These are phyloP conservation scores for Heliamphora exappendiculata DNA, from an alignment of 148 eudicot species.

Conservation along the genomic window DNA sequence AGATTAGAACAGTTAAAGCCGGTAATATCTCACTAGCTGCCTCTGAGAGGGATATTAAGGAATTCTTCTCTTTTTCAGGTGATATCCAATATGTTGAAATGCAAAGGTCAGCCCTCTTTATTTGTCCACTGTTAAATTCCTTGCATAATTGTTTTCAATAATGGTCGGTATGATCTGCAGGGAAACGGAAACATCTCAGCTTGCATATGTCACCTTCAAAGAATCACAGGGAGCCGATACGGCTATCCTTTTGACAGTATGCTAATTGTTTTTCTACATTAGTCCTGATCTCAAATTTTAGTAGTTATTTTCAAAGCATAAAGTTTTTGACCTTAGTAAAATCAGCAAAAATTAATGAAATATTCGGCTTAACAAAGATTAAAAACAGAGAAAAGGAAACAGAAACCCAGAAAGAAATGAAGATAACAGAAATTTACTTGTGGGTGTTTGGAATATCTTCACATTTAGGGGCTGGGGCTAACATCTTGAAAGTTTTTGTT, in stretches of 20 bases:
- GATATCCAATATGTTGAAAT: constrained; percentile 43
- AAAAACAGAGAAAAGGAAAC: not conserved
- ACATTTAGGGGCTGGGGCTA: too few species aligned
- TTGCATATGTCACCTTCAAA: constrained; percentile 46
- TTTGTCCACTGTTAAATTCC: not conserved
- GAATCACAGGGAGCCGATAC: constrained; percentile 53
- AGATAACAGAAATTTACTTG: not conserved
- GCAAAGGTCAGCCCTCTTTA: constrained; percentile 24
- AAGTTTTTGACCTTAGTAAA: not conserved
- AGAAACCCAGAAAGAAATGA: not conserved
- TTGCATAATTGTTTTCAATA: not conserved
- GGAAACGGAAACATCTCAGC: constrained; percentile 31
- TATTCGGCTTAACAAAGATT: not conserved
- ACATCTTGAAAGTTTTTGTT: too few species aligned
- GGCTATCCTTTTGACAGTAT: constrained; percentile 41
- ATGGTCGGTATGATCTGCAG: constrained; percentile 15
- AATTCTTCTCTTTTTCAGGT: constrained; percentile 45
- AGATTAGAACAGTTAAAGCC: constrained; percentile 42
- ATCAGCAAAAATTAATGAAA: not conserved
- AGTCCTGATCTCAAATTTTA: not conserved
- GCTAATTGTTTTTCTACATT: not conserved
- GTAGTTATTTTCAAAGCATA: not conserved
- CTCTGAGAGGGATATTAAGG: constrained; percentile 25
- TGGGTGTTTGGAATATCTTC: too few species aligned
- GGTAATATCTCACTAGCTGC: constrained; percentile 31